phyloP scores from a whole-genome alignment of 306 rosid species.

The Potentilla sterilis region DNA sequence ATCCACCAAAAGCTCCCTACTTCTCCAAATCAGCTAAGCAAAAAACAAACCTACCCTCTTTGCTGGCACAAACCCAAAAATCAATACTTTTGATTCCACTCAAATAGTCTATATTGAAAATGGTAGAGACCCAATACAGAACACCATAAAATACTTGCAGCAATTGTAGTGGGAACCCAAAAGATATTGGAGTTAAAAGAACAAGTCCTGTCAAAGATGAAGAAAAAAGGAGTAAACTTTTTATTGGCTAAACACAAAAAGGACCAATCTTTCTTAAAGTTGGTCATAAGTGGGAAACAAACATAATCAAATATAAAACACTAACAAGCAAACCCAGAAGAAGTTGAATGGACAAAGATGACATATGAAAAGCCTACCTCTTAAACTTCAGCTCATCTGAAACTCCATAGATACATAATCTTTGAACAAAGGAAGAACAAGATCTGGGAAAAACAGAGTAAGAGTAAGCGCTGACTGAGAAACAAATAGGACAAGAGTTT shows the following conservation, averaged over 20 bases:
- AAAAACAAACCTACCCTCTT: constrained; percentile 19
- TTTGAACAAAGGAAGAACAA: background rate
- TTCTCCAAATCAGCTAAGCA: constrained; percentile 19
- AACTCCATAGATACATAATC: background rate
- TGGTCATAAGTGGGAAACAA: constrained; percentile 6
- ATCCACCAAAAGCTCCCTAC: constrained; percentile 8
- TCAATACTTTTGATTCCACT: constrained; percentile 25
- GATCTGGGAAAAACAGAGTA: background rate
- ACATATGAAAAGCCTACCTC: background rate
- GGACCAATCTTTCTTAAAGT: constrained; percentile 1
- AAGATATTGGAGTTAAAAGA: background rate
- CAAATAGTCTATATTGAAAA: background rate
- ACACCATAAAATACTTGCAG: background rate
- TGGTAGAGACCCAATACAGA: background rate
- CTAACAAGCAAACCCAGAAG: background rate
- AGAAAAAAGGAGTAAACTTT: constrained; percentile 5
- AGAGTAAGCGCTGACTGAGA: background rate
- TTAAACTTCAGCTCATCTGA: background rate
- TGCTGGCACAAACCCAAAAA: constrained; percentile 20
- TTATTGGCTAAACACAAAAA: background rate
- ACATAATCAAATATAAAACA: background rate
- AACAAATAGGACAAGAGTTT: background rate
- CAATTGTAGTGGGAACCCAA: constrained; percentile 9
- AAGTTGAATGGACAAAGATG: background rate
- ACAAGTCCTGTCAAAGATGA: constrained; percentile 7